Base-by-base conservation (phyloP, 495 filamentous ascomycete species). In the Aspergillus conjunctus region DNA sequence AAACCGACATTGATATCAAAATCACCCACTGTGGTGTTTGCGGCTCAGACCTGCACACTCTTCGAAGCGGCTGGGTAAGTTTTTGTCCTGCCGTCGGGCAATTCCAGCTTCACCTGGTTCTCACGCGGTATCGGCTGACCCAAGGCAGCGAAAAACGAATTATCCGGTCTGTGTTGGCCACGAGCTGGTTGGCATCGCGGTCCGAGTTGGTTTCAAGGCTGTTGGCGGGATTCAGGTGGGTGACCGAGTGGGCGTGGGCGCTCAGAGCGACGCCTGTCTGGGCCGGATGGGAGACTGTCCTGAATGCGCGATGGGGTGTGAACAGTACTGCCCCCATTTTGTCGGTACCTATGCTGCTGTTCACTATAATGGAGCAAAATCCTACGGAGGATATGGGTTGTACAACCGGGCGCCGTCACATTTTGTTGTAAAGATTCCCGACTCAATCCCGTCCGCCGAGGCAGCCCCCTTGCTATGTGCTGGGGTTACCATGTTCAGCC, bases 221-320 rank as follows among this genome's bases (percentile, higher is more conserved):
- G 82, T 83, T 54, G 78, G 69, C 7, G 72, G 80, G 43, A 79
- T 96, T 72, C 87, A 90, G 60, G 69, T 92, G 46, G 92, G 92
- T n/a, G 92, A 96, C 70, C 85, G 91, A 21, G 90, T 94, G 37
- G 93, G 93, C 37, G 90, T 96, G 26, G 92, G 93, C 51, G 92
- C 92, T 1, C 92, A 96, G 75, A 81, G 80, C 37, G 80, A 82
- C 44, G 87, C 88, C 15, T 96, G 91, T 77, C 77, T 80, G 51
- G 78, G 81, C 58, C 73, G 74, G 14, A 56, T 68, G 30, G 78
- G 83, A 11, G 82, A 86, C 56, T 96, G 92, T 67, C 78, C 87
- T 45, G 87, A 88, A 48, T 94, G 92, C 71, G 69, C 79, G 7
- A 75, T 73, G 18, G 85, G 84, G 14, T 65, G 73, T 58, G 88